Evolutionary conservation across 1,139 yeast genomes (phyloP).

Genomic region (Debaryomyces robertsiae): DNA sequence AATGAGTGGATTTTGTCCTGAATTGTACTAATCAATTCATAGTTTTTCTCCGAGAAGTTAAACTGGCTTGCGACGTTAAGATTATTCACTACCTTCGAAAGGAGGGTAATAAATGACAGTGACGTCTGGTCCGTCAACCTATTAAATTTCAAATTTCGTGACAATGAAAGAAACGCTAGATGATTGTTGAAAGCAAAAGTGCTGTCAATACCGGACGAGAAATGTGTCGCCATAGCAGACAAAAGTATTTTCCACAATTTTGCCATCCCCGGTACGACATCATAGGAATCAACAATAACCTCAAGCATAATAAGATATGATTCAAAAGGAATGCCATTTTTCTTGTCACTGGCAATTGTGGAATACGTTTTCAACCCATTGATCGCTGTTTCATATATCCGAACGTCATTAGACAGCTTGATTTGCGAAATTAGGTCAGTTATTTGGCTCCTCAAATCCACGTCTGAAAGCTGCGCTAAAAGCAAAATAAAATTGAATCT

Average conservation of each 20-base stretch:
- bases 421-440: constrained; percentile 29
- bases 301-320: constrained; percentile 21
- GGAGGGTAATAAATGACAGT: constrained; percentile 6
- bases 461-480: constrained; percentile 36
- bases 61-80: not conserved
- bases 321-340: constrained; percentile 24
- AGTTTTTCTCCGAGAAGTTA: not conserved
- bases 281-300: constrained; percentile 16
- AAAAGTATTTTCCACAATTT: constrained; percentile 20
- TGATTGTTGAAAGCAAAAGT: not conserved
- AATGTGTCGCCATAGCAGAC: constrained; percentile 6
- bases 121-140: constrained; percentile 16
- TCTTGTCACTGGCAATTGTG: constrained; percentile 22
- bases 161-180: constrained; percentile 12
- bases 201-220: constrained; percentile 2
- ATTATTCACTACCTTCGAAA: not conserved
- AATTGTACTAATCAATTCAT: constrained; percentile 4
- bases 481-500: constrained; percentile 41
- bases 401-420: constrained; percentile 26
- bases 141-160: constrained; percentile 12
- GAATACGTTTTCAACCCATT: constrained; percentile 26
- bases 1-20: constrained; percentile 15
- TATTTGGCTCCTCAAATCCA: constrained; percentile 37
- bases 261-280: constrained; percentile 20
- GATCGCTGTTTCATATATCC: constrained; percentile 28